Evolutionary conservation across 805 yeast species (phyloP), one percentile per base, ranked within the genome.

Genomic region (Lachancea mirantina): DNA sequence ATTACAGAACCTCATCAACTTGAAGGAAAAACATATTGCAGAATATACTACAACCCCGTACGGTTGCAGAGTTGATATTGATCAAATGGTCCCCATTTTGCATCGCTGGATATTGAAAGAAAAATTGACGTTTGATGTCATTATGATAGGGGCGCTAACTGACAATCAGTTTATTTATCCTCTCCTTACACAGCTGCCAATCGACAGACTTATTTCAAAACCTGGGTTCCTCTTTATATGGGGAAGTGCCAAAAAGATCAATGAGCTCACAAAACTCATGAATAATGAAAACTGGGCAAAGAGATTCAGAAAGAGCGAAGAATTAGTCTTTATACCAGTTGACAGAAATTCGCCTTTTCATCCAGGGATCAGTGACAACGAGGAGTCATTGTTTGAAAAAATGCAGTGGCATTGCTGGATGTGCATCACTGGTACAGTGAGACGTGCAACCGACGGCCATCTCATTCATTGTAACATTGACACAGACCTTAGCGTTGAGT

Each of bases 371-470:
- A 68, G 68, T 6, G 57, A 61, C 2, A 69, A 69, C 35, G 72
- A 69, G 11, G 64, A 65, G 20, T 45, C 66, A 1, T 52, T 83
- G 16, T 67, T 83, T 35, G 76, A 74, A 39, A 74, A 78, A 38
- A 76, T 82, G 57, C 92, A 82, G 59, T 88, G 96, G 95, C 96
- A 89, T 59, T 88, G 96, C 49, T 82, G 95, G 83, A 87, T 88
- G 96, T 89, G 96, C 46, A 82, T 88, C 33, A 88, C 95, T 2
- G 96, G 96, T 2, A 88, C 96, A 0, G 89, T 88, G 6, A 68
- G 95, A 50, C 70, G 96, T 47, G 74, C 94, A 2, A 75, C 78
- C 0, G 96, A 88, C 59, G 72, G 72, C 9, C 87, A 84, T 55
- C 65, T 88, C 38, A 87, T 88, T 40, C 94, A 88, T 54, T 89